Evolutionary conservation across 257 asterid genomes (phyloP).

Genomic region (Solanum chiquidenum): DNA sequence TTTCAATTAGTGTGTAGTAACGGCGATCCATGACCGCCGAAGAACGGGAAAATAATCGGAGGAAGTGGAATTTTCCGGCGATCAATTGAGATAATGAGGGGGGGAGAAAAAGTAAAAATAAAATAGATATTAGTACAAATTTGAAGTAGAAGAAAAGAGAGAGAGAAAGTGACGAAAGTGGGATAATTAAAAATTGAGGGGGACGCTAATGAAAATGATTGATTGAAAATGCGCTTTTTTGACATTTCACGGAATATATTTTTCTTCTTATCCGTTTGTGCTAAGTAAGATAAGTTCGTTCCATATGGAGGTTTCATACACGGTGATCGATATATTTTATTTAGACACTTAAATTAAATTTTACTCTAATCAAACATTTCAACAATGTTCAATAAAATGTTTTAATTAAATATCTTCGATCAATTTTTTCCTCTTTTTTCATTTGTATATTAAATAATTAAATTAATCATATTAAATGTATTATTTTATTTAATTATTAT

Average conservation of each 20-base stretch:
- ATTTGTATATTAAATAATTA: too few relatives aligned
- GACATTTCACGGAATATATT: background rate
- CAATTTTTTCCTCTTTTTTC: too few relatives aligned
- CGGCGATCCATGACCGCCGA: conserved; percentile 19
- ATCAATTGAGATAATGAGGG: background rate
- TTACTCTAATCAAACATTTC: accelerated
- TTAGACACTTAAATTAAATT: accelerated
- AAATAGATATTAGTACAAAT: background rate
- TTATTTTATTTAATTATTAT: too few relatives aligned
- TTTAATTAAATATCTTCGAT: too few relatives aligned
- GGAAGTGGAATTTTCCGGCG: conserved; percentile 16
- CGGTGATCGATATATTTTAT: too few relatives aligned
- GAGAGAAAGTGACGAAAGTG: background rate
- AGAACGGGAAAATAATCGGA: background rate
- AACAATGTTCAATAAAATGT: too few relatives aligned
- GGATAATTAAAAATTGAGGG: conserved; percentile 4
- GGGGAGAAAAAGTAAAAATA: background rate
- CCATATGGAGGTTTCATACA: background rate
- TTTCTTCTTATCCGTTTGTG: background rate
- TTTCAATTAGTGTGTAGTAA: background rate
- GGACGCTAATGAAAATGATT: background rate
- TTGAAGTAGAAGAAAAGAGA: background rate
- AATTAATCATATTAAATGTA: too few relatives aligned
- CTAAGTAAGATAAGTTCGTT: background rate
- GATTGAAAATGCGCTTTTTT: conserved; percentile 1